Percentiles rank a stretch among this genome's conserved stretches.
phyloP scores from a whole-genome alignment of 805 yeast genomes.

The Pichia insulana region DNA sequence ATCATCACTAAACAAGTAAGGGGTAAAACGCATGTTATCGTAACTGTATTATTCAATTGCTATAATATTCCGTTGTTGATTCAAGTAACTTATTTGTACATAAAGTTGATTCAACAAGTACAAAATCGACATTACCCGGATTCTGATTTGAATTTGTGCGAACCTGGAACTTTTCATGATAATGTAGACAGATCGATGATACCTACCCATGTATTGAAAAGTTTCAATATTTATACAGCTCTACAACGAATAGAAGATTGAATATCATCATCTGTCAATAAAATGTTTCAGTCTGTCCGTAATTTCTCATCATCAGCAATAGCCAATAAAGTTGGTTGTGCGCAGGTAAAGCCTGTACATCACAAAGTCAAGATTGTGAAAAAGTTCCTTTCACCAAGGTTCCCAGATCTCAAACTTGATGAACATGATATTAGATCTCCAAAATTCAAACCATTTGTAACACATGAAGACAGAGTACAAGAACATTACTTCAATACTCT shows the following conservation, averaged over 20 bases:
- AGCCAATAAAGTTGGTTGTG: conserved; percentile 44
- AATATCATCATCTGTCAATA: neutral
- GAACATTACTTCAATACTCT: conserved; percentile 73
- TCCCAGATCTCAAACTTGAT: conserved; percentile 55
- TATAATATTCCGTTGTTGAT: no score
- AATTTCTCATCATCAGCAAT: conserved; percentile 27
- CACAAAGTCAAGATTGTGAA: conserved; percentile 76
- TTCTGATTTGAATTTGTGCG: neutral
- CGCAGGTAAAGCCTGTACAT: conserved; percentile 85
- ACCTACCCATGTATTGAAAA: no score
- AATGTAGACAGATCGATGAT: no score
- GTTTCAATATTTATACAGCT: no score
- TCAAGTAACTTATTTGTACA: no score
- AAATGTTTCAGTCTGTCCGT: conserved; percentile 15
- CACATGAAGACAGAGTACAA: conserved; percentile 69
- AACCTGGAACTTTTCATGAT: neutral
- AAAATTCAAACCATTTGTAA: conserved; percentile 62
- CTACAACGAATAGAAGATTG: no score
- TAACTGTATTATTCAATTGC: no score
- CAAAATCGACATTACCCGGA: neutral
- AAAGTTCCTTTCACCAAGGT: conserved; percentile 63
- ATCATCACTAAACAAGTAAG: no score
- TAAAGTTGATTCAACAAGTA: no score
- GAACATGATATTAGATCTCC: conserved; percentile 75
- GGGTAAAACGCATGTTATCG: no score